Conservation (phyloP, 192 early-diverging fungal genomes). For the Oehlia diaphana region DNA sequence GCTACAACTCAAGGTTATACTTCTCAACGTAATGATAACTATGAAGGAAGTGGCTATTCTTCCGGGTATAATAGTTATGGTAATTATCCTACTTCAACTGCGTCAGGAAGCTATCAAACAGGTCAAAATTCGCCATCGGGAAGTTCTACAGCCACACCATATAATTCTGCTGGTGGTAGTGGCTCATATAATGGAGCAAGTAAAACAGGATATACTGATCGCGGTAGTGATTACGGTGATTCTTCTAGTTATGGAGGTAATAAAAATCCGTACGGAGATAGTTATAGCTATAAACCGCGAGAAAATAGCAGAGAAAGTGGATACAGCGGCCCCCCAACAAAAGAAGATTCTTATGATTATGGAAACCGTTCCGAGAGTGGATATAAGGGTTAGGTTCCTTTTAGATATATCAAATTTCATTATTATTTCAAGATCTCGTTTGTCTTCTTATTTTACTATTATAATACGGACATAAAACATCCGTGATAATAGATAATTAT, state of each 20-base stretch:
- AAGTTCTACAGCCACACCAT: neutral
- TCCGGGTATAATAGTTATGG: constrained; percentile 11
- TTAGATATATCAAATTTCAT: neutral
- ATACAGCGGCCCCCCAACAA: neutral
- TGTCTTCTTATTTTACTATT: neutral
- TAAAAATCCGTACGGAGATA: constrained; percentile 27
- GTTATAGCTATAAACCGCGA: constrained; percentile 24
- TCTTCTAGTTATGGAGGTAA: constrained; percentile 2
- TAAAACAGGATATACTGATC: constrained; percentile 8
- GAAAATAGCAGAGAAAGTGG: constrained; percentile 13
- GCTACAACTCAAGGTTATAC: constrained; percentile 19
- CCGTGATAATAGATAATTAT: neutral
- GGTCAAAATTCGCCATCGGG: neutral
- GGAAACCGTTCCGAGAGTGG: neutral
- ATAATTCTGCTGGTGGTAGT: neutral
- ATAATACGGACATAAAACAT: neutral
- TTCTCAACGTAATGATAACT: constrained; percentile 2
- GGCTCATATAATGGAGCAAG: neutral
- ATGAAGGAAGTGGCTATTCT: constrained; percentile 13
- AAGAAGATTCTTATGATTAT: constrained; percentile 26
- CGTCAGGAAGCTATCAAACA: constrained; percentile 3
- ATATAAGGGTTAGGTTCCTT: neutral
- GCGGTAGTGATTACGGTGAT: constrained; percentile 16
- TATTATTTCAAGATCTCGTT: neutral
- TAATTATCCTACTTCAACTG: neutral